A percentile compares a stretch with the other conserved stretches of the same genome.
Evolutionary conservation across 345 rosid genomes (phyloP).

Genomic region (Eucalyptus tenuipes): DNA sequence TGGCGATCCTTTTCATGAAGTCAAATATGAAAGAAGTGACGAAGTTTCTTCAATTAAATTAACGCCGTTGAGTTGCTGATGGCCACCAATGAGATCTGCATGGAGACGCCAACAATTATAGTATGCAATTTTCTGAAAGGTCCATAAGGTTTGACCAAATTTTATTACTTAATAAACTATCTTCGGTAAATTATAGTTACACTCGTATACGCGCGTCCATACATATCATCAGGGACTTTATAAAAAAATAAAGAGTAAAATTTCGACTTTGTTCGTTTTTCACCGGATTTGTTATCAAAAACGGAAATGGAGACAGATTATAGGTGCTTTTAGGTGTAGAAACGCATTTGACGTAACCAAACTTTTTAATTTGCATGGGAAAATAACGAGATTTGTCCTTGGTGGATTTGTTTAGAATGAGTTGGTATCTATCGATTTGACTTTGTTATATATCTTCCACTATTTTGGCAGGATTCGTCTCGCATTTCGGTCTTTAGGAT

Average conservation of each 20-base stretch:
- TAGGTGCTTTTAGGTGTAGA: not conserved
- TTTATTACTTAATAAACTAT: not conserved
- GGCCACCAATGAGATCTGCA: not conserved
- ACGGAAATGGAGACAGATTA: not conserved
- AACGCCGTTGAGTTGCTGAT: not conserved
- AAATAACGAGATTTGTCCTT: not conserved
- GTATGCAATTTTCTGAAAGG: not conserved
- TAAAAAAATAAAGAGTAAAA: not conserved
- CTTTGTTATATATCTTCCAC: not conserved
- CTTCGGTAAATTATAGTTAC: not conserved
- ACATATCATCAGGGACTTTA: not conserved
- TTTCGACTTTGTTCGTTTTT: not conserved
- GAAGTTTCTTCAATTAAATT: not conserved
- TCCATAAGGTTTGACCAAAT: not conserved
- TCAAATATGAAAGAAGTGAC: not conserved
- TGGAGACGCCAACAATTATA: not conserved
- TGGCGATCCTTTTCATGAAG: not conserved
- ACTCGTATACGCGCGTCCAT: not conserved
- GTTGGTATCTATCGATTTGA: not conserved
- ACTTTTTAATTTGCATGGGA: not conserved
- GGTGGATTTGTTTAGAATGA: not conserved
- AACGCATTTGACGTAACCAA: not conserved
- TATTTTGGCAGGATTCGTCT: not conserved
- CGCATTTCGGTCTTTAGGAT: not conserved
- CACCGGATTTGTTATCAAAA: not conserved